Conservation (phyloP, 2,329 filamentous ascomycete genomes). For the Colletotrichum camelliae region DNA sequence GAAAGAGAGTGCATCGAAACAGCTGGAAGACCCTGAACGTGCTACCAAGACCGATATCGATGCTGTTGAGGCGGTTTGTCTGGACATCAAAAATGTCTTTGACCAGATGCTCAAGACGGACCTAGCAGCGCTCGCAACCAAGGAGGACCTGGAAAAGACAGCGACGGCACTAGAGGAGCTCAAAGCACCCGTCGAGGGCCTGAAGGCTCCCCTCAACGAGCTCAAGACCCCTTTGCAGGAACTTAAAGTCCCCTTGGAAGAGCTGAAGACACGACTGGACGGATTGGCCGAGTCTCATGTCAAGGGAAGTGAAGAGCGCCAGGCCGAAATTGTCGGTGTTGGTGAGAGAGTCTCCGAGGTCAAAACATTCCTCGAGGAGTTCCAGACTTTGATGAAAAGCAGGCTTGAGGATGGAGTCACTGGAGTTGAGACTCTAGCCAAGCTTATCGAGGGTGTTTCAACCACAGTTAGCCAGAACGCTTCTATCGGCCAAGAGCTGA, state of each 20-base stretch:
- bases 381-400: conserved; percentile 76
- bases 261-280: conserved; percentile 63
- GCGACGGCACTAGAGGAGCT: conserved; percentile 62
- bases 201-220: conserved; percentile 2
- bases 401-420: conserved; percentile 79
- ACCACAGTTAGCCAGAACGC: conserved; percentile 66
- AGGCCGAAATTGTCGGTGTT: conserved; percentile 81
- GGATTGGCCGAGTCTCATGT: conserved; percentile 74
- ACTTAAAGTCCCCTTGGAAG: conserved; percentile 66
- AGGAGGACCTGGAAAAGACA: conserved; percentile 77
- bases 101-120: conserved; percentile 77
- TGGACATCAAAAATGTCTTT: conserved; percentile 83
- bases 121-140: conserved; percentile 73
- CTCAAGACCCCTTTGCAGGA: conserved; percentile 53
- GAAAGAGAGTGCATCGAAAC: conserved; percentile 60
- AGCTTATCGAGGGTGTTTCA: conserved; percentile 70
- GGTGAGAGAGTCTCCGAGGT: conserved; percentile 81
- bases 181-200: neutral
- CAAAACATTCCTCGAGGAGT: conserved; percentile 76
- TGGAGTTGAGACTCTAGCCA: conserved; percentile 75
- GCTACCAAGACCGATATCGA: conserved; percentile 85
- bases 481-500: conserved; percentile 65
- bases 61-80: conserved; percentile 78
- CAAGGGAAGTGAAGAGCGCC: conserved; percentile 83
- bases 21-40: conserved; percentile 63